Base-by-base conservation (phyloP, 108 stramenopile species). In the Epithemia pelagica region DNA sequence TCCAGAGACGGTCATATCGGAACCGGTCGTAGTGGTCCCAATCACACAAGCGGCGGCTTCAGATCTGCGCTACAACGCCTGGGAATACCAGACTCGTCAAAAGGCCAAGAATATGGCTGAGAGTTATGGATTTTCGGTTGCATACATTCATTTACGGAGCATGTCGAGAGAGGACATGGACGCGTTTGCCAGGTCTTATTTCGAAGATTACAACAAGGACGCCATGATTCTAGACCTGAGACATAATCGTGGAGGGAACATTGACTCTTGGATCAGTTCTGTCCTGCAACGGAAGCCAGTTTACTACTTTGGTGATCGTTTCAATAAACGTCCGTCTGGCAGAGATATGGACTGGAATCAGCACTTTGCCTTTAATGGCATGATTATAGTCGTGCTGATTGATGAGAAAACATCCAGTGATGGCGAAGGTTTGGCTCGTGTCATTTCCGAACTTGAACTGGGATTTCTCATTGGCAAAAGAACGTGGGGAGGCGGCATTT, bases 401-500 rank as follows among this genome's bases (percentile, higher is more conserved):
- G 78, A 91, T 61, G 86, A 87, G 54, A 69, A 86, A 21, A 86
- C 89, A 3, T 71, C 82, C 0, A 82, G 82, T 57, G 89, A 91
- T 64, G 89, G 81, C 22, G 86, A 91, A 76, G 86, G 82, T 2
- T 78, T 91, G 30, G 78, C 85, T 0, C 74, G 86, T 0, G 89
- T 82, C 10, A 80, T 91, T 28, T 83, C 80, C 18, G 83, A 85
- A 53, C 83, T 91, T 59, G 86, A 84, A 23, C 66, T 91, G 2
- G 89, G 89, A 18, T 83, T 75, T n/a, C 30, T 91, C 1, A 71
- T 91, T 51, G 89, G 89, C 3, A 91, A 73, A 24, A 61, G 89
- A n/a, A 87, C 86, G 0, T 91, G 89, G 89, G 89, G 89, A 21
- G 89, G 89, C 22, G 86, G 86, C 1, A 86, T 91, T 30, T 86